A percentile compares a stretch with the other conserved stretches of the same genome.
These are phyloP conservation scores for Phytophthora agathidicida DNA, from an alignment of 352 stramenopile genomes.

Conservation along the genomic window DNA sequence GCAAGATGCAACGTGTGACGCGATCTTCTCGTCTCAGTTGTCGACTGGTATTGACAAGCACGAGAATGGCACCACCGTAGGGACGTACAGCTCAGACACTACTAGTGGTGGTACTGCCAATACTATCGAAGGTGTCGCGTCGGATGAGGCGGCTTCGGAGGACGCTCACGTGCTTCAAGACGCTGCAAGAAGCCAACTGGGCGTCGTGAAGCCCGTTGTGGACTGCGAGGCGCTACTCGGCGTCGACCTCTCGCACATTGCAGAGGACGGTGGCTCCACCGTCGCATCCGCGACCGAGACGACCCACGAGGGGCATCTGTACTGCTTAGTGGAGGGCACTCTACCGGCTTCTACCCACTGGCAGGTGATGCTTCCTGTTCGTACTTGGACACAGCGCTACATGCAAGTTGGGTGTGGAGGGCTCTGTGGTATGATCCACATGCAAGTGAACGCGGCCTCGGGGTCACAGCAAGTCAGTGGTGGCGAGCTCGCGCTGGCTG, in stretches of 20 bases:
- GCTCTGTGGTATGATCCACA: slow-evolving; percentile 38
- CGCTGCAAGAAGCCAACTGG: background rate
- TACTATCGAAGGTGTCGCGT: background rate
- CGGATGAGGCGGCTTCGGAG: background rate
- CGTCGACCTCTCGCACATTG: slow-evolving; percentile 32
- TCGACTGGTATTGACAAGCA: slow-evolving; percentile 8
- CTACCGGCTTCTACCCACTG: slow-evolving; percentile 28
- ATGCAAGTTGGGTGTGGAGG: slow-evolving; percentile 47
- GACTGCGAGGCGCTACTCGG: slow-evolving; percentile 24
- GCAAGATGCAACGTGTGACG: slow-evolving; percentile 11
- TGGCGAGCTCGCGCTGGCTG: slow-evolving; percentile 38
- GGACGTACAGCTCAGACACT: background rate
- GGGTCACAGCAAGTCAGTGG: slow-evolving; percentile 20
- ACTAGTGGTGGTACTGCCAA: background rate
- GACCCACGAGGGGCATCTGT: slow-evolving; percentile 20
- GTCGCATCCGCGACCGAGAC: slow-evolving; percentile 29
- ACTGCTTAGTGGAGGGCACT: slow-evolving; percentile 34
- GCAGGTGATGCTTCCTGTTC: slow-evolving; percentile 37
- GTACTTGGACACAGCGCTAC: slow-evolving; percentile 49
- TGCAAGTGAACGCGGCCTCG: slow-evolving; percentile 31
- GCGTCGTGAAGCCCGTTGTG: slow-evolving; percentile 22
- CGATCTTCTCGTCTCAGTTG: slow-evolving; percentile 6
- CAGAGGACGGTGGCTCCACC: slow-evolving; percentile 11
- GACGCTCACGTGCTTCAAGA: slow-evolving; percentile 12
- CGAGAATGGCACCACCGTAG: background rate